phyloP scores from a whole-genome alignment of 2,329 filamentous ascomycete species.

The Davidsoniella eucalypti region DNA sequence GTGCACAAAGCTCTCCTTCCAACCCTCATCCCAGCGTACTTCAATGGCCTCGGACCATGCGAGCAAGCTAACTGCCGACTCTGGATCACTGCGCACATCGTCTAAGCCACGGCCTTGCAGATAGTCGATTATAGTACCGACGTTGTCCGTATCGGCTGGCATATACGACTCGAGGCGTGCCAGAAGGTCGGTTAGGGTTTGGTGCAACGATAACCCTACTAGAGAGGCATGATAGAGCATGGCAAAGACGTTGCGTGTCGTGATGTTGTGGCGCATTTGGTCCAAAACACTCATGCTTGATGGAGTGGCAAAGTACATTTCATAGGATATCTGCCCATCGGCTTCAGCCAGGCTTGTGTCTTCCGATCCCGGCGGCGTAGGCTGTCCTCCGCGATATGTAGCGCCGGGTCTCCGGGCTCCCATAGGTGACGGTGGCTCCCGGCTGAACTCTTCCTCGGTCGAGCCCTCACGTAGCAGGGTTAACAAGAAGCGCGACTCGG shows the following conservation, averaged over 20 bases:
- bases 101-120: constrained; percentile 42
- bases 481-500: constrained; percentile 37
- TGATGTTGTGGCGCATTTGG: constrained; percentile 42
- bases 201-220: constrained; percentile 45
- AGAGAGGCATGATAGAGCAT: constrained; percentile 46
- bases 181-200: constrained; percentile 46
- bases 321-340: constrained; percentile 41
- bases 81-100: constrained; percentile 44
- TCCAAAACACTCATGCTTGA: constrained; percentile 29
- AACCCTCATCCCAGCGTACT: constrained; percentile 49
- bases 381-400: constrained; percentile 17
- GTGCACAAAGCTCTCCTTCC: constrained; percentile 51
- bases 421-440: constrained; percentile 26
- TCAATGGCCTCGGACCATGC: constrained; percentile 48
- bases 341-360: constrained; percentile 30
- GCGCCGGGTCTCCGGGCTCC: not conserved
- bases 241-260: constrained; percentile 53
- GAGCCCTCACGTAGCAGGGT: constrained; percentile 36
- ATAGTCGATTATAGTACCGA: constrained; percentile 44
- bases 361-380: constrained; percentile 23
- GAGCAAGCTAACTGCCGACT: constrained; percentile 42
- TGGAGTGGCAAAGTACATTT: constrained; percentile 47
- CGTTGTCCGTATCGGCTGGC: constrained; percentile 37
- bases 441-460: constrained; percentile 30
- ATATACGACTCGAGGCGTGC: constrained; percentile 42